Evolutionary conservation across 768 basidiomycete genomes (phyloP), one percentile per base, ranked within the genome.

Genomic region (Cubamyces lactineus): DNA sequence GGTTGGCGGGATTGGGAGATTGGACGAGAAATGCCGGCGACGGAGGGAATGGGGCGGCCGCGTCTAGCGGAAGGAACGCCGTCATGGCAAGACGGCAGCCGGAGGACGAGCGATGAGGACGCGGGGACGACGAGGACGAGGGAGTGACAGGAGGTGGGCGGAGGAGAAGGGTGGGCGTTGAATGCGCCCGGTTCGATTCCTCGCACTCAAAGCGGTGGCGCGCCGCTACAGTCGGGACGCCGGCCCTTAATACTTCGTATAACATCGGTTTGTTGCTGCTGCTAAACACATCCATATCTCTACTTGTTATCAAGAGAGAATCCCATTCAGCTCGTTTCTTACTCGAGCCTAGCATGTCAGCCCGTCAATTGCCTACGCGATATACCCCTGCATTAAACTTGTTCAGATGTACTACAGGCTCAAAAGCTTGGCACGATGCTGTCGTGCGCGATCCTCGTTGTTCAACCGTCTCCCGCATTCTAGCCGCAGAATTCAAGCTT

Each of bases 1-100:
- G 84, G 40, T 75, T 70, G 30, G 64, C 67, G 16, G 78, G 78
- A 65, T 86, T 78, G 23, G 74, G 59, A n/a, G 86, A 69, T 30
- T 76, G 76, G 12, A 78, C 67, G 47, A 89, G 75, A 70, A 89
- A 90, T 0, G 86, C 65, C 3, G 88, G 88, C 0, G 76, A 76
- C n/a, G 75, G 39, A 26, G 87, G 84, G 3, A 79, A 71, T 5
- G 79, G 75, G 48, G 80, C 75, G 46, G 76, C 66, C 41, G 76
- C 73, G 69, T 83, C 80, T 71, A 90, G 78, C 56, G 88, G 86
- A 47, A 89, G 76, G 65, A 84, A 85, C 65, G 86, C 67, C 30
- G 88, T 90, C 88, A 89, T 89, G 56, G 45, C 45, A 39, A 15
- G 46, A 17, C 19, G 49, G 26, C 57, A 30, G 39, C 42, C 21